Conservation (phyloP, 371 early-diverging fungal genomes). For the Fennellomyces sp. region DNA sequence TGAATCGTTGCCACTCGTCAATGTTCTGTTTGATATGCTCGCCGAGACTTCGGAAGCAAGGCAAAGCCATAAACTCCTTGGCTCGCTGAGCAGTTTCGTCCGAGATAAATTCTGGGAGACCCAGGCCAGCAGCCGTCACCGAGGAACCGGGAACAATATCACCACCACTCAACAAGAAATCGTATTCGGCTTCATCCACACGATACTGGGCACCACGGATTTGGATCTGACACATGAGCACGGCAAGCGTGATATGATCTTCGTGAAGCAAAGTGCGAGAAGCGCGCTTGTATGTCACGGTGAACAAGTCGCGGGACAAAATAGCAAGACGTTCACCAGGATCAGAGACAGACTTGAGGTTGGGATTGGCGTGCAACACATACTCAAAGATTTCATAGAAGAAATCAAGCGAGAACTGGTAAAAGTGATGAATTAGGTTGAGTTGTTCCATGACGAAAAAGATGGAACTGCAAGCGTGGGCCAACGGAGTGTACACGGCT, state of each 20-base stretch:
- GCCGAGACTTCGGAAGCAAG: conserved; percentile 58
- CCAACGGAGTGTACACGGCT: conserved; percentile 88
- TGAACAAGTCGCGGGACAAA: conserved; percentile 84
- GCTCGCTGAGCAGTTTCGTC: conserved; percentile 65
- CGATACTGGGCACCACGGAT: conserved; percentile 54
- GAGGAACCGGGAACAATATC: conserved; percentile 50
- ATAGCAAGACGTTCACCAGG: conserved; percentile 74
- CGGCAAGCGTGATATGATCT: conserved; percentile 88
- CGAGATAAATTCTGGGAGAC: conserved; percentile 58
- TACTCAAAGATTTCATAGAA: conserved; percentile 93
- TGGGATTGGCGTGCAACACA: conserved; percentile 82
- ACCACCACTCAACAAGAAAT: conserved; percentile 67
- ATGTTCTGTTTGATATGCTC: conserved; percentile 53
- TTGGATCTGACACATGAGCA: conserved; percentile 88
- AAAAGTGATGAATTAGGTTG: conserved; percentile 87
- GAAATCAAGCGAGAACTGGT: conserved; percentile 97
- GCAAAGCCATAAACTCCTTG: conserved; percentile 54
- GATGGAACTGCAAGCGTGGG: conserved; percentile 89
- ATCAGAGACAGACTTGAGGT: conserved; percentile 74
- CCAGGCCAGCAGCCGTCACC: conserved; percentile 39
- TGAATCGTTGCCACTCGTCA: conserved; percentile 65
- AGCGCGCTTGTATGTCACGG: conserved; percentile 80
- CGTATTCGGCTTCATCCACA: conserved; percentile 77
- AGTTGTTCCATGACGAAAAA: conserved; percentile 97
- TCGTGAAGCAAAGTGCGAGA: conserved; percentile 88